These are phyloP conservation scores for Auxenochlorella pyrenoidosa DNA, from an alignment of 139 green algal genomes.

Conservation along the genomic window DNA sequence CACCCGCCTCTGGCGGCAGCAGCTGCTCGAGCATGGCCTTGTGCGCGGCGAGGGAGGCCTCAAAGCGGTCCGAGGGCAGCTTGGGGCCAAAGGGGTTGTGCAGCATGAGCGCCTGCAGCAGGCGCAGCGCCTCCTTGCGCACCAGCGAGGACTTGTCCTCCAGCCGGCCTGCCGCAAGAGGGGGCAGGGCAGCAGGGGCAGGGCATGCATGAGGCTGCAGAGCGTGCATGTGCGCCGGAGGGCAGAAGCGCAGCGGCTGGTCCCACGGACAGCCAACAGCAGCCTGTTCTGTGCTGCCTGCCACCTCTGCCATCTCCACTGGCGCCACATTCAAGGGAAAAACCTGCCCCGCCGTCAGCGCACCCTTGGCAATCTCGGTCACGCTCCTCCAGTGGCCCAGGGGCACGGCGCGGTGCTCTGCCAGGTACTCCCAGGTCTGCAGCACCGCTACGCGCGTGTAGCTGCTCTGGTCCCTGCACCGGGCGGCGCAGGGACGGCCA, in stretches of 20 bases:
- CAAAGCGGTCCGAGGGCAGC: conserved; percentile 55
- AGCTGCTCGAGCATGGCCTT: conserved; percentile 45
- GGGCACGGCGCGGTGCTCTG: conserved; percentile 58
- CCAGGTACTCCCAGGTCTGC: conserved; percentile 81
- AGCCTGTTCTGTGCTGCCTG: too few relatives aligned
- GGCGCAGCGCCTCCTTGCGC: conserved; percentile 77
- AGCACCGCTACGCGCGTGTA: conserved; percentile 72
- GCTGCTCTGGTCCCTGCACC: conserved; percentile 61
- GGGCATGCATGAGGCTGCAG: too few relatives aligned
- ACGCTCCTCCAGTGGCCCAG: conserved; percentile 77
- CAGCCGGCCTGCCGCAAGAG: conserved; percentile 65
- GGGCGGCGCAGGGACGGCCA: not conserved
- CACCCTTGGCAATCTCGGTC: conserved; percentile 67
- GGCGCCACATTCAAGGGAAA: too few relatives aligned
- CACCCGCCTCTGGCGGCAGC: not conserved
- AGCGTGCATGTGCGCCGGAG: too few relatives aligned
- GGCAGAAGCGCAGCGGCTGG: too few relatives aligned
- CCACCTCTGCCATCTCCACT: too few relatives aligned
- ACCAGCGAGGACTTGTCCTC: conserved; percentile 85
- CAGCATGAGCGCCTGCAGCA: conserved; percentile 75
- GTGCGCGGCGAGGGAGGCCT: conserved; percentile 48
- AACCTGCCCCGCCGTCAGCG: not conserved
- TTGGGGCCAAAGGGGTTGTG: conserved; percentile 81
- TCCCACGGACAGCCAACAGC: too few relatives aligned
- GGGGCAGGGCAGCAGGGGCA: not conserved